Conservation (phyloP, 345 rosid species). For the Stellera chamaejasme region DNA sequence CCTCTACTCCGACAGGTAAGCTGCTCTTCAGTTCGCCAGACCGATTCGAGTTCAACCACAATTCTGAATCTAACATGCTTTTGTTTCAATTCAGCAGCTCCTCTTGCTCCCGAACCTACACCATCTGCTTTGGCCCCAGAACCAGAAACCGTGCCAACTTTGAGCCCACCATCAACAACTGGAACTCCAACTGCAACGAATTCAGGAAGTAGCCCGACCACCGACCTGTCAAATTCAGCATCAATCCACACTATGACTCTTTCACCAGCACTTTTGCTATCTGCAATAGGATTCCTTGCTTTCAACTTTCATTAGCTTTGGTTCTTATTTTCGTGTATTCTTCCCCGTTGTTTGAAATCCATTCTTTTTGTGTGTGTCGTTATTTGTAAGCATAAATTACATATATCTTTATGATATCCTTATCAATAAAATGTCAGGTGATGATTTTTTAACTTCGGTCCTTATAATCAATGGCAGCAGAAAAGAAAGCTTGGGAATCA, state of each 20-base stretch:
- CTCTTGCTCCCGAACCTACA: conserved; percentile 53
- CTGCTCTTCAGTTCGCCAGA: neutral
- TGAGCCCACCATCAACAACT: conserved; percentile 41
- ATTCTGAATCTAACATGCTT: neutral
- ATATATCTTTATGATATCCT: too few relatives aligned
- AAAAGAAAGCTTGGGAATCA: too few relatives aligned
- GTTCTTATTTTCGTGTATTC: too few relatives aligned
- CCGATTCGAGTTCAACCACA: neutral
- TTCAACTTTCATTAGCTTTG: neutral
- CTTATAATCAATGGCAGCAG: too few relatives aligned
- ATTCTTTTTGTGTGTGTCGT: too few relatives aligned
- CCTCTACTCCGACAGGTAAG: conserved; percentile 37
- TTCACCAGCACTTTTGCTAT: conserved; percentile 42
- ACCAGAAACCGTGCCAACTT: conserved; percentile 32
- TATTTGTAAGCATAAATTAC: too few relatives aligned
- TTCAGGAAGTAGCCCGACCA: conserved; percentile 39
- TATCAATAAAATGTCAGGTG: too few relatives aligned
- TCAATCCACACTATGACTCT: conserved; percentile 23
- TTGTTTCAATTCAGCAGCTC: conserved; percentile 15
- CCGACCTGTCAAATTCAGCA: conserved; percentile 42
- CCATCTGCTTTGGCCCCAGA: conserved; percentile 21
- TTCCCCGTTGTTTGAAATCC: too few relatives aligned
- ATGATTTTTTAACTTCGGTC: too few relatives aligned
- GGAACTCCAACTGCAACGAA: conserved; percentile 31
- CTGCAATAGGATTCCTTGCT: conserved; percentile 30